phyloP scores from a whole-genome alignment of 1,139 yeast genomes.

The Saccharomyces hybrid region DNA sequence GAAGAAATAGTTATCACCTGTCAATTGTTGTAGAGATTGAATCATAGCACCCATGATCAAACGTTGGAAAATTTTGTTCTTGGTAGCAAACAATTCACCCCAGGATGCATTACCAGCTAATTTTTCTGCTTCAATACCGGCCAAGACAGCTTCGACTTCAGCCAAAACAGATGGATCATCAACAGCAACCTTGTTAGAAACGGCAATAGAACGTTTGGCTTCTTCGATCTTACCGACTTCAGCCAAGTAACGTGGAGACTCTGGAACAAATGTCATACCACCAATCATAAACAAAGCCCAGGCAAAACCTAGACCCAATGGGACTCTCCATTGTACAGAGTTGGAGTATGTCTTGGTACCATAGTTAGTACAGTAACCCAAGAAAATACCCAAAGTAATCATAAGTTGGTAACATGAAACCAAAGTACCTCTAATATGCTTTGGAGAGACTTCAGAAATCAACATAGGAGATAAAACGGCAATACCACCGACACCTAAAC shows the following conservation, averaged over 20 bases:
- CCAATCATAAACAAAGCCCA: conserved; percentile 37
- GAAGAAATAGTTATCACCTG: conserved; percentile 72
- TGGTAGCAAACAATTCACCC: conserved; percentile 50
- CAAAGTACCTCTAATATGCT: conserved; percentile 59
- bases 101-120: conserved; percentile 56
- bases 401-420: conserved; percentile 59
- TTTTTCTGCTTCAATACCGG: conserved; percentile 55
- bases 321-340: conserved; percentile 58
- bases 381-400: conserved; percentile 54
- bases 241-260: conserved; percentile 67
- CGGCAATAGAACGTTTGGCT: conserved; percentile 52
- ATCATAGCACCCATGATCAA: conserved; percentile 52
- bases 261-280: conserved; percentile 67
- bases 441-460: conserved; percentile 60
- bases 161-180: conserved; percentile 51
- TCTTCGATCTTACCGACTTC: conserved; percentile 45
- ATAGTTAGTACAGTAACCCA: conserved; percentile 56
- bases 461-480: conserved; percentile 56
- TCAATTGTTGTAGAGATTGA: conserved; percentile 62
- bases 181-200: conserved; percentile 45
- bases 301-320: conserved; percentile 44
- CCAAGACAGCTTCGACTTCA: conserved; percentile 53
- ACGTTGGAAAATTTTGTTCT: conserved; percentile 48
- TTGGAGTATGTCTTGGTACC: conserved; percentile 43
- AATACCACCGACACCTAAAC: conserved; percentile 59